Evolutionary conservation across 768 basidiomycete species (phyloP), one percentile per base, ranked within the genome.

Genomic region (Paxillus involutus): DNA sequence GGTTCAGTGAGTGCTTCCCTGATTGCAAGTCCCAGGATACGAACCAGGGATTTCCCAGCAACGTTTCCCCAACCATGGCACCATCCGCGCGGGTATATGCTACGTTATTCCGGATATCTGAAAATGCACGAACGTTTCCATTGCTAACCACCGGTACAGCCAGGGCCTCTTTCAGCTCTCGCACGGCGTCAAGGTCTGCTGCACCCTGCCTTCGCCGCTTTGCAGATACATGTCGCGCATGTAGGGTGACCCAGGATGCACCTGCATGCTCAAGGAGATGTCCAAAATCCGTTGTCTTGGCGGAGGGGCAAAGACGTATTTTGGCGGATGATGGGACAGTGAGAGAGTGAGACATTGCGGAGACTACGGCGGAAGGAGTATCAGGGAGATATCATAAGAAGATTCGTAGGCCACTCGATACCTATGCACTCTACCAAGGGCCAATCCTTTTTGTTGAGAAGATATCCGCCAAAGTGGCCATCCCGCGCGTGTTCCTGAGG

Each of bases 51-150:
- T 92, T 90, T 16, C 80, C 81, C 5, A 90, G 73, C 33, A 91
- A 69, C n/a, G 82, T 80, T 64, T 91, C 89, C 9, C 87, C 90
- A 1, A 91, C 86, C 90, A 92, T 92, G 51, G 86, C 65, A 9
- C 90, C 90, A 60, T 88, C 83, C 42, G 88, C 87, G 14, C 78
- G 74, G 3, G 88, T 89, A 44, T 72, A 73, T 30, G 67, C 63
- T 47, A 78, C 64, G 63, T 91, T 90, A 24, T 64, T 63, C 55
- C 69, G 65, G 12, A 91, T 65, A 64, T 92, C 85, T 29, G 71
- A 69, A 71, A 78, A 84, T 16, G 66, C 70, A 32, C 82, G 79
- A 16, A 91, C 89, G 63, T 91, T 91, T 11, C 90, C 90, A 62
- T 92, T 92, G 69, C 86, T 89, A 45, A 91, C 71, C 47, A 90